Conservation (phyloP, 2,329 filamentous ascomycete species). For the Aspergillus sergii region DNA sequence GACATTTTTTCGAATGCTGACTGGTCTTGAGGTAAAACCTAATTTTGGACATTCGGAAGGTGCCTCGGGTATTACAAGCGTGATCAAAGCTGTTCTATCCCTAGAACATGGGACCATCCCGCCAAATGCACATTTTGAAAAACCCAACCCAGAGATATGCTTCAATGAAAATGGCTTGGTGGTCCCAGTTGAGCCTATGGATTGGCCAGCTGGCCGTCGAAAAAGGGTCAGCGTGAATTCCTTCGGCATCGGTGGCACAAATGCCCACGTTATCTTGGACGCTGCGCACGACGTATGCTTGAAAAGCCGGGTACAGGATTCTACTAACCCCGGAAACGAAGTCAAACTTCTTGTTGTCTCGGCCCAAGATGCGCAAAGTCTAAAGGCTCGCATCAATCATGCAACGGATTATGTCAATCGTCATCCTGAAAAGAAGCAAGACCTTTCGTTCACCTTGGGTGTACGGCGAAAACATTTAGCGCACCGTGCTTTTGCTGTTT, state of each 20-base stretch:
- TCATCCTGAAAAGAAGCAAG: neutral
- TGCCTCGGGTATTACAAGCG: neutral
- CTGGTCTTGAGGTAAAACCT: neutral
- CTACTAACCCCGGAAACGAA: neutral
- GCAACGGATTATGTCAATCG: neutral
- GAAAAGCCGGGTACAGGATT: neutral
- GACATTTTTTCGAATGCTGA: neutral
- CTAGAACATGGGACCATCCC: neutral
- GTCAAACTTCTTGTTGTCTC: neutral
- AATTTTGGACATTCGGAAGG: neutral
- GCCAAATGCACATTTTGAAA: neutral
- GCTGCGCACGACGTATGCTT: no score
- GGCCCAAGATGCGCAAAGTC: neutral
- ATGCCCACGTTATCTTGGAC: neutral
- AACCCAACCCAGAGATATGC: neutral
- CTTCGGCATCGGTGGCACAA: neutral
- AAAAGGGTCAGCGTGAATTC: neutral
- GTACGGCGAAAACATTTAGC: neutral
- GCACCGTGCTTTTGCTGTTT: neutral
- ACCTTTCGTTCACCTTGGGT: neutral
- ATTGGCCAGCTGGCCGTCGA: neutral
- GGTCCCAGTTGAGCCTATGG: neutral
- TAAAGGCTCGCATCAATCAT: neutral
- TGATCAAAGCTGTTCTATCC: neutral
- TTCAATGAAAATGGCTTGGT: neutral